A percentile compares a stretch with the other conserved stretches of the same genome.
phyloP scores from a whole-genome alignment of 2,329 filamentous ascomycete genomes.

The Diaporthe sp. region DNA sequence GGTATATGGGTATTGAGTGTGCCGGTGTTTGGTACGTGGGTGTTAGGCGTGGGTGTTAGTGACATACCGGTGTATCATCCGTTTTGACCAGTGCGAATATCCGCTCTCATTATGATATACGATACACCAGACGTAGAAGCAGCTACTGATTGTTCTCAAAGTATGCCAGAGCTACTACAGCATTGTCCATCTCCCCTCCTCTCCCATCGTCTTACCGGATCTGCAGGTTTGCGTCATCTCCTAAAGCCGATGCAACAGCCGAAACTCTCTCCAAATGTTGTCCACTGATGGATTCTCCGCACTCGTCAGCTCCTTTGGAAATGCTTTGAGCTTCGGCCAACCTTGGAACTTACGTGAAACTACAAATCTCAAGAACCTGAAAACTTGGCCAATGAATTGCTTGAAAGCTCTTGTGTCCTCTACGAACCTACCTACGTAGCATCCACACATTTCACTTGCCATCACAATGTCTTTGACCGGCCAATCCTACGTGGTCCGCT shows the following conservation, averaged over 20 bases:
- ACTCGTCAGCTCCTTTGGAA: neutral
- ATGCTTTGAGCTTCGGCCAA: neutral
- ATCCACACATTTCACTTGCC: neutral
- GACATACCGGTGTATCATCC: too few relatives aligned
- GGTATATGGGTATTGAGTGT: too few relatives aligned
- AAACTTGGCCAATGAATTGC: neutral
- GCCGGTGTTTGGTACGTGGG: too few relatives aligned
- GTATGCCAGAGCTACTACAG: neutral
- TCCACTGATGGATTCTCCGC: constrained; percentile 6
- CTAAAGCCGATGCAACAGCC: neutral
- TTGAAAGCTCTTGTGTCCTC: neutral
- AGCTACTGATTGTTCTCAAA: neutral
- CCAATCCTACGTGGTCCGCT: constrained; percentile 36
- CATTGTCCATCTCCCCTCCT: neutral
- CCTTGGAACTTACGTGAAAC: neutral
- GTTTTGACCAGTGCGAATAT: too few relatives aligned
- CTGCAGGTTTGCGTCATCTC: neutral
- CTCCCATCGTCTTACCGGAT: neutral
- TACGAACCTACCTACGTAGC: neutral
- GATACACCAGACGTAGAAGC: too few relatives aligned
- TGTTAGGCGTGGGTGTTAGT: too few relatives aligned
- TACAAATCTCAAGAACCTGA: neutral
- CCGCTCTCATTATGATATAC: too few relatives aligned
- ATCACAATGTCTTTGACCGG: constrained; percentile 22
- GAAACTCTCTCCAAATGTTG: neutral